These are phyloP conservation scores for Sugiyamaella castrensis DNA, from an alignment of 1,139 yeast genomes.

Conservation along the genomic window DNA sequence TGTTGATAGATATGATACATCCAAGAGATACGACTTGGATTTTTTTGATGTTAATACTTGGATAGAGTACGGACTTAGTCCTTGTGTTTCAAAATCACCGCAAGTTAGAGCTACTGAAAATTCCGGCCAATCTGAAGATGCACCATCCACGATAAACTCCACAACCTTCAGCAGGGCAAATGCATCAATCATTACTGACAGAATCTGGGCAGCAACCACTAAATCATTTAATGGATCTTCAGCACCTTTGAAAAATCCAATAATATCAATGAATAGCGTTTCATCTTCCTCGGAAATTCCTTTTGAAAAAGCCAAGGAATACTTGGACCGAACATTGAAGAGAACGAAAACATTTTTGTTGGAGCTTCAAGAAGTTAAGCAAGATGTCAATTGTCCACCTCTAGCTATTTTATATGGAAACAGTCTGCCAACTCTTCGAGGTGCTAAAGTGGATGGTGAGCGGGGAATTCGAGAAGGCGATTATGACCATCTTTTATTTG, in stretches of 20 bases:
- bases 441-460: conserved; percentile 59
- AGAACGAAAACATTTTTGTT: conserved; percentile 57
- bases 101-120: conserved; percentile 7
- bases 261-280: conserved; percentile 11
- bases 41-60: conserved; percentile 77
- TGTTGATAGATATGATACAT: conserved; percentile 52
- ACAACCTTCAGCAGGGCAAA: background rate
- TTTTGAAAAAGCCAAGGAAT: conserved; percentile 62
- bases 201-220: conserved; percentile 8
- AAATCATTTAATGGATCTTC: background rate
- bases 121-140: background rate
- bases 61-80: conserved; percentile 73
- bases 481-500: conserved; percentile 73
- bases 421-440: conserved; percentile 79
- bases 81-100: conserved; percentile 53
- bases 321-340: conserved; percentile 58
- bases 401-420: conserved; percentile 78
- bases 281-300: conserved; percentile 29
- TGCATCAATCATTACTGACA: conserved; percentile 6
- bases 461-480: conserved; percentile 68
- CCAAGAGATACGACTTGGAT: conserved; percentile 62
- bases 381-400: conserved; percentile 66
- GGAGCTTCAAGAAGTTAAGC: conserved; percentile 52
- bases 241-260: conserved; percentile 5
- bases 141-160: background rate